Conservation (phyloP, 257 asterid genomes). For the Striga asiatica region DNA sequence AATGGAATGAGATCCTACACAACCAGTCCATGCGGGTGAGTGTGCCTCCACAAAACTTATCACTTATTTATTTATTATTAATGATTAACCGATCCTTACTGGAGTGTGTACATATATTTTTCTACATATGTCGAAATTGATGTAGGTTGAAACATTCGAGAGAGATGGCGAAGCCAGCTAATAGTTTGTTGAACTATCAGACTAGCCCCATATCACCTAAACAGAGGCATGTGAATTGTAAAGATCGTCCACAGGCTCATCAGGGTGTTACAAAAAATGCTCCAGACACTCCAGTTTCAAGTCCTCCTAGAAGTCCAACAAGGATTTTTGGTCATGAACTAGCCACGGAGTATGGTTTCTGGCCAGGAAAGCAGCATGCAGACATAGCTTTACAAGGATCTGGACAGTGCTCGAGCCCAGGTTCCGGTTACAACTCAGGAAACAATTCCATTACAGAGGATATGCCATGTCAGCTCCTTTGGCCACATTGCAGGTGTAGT, state of each 20-base stretch:
- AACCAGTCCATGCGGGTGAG: constrained; percentile 42
- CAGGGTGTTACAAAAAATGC: too few relatives aligned
- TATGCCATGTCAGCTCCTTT: constrained; percentile 27
- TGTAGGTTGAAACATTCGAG: too few relatives aligned
- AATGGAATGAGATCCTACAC: constrained; percentile 30
- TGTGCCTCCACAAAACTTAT: not conserved
- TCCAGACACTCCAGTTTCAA: constrained; percentile 33
- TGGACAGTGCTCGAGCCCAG: constrained; percentile 31
- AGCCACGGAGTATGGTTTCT: too few relatives aligned
- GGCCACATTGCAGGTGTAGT: constrained; percentile 32
- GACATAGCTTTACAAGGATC: too few relatives aligned
- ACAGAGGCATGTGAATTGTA: constrained; percentile 20
- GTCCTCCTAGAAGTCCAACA: constrained; percentile 39
- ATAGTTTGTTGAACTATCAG: constrained; percentile 17
- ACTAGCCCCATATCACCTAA: constrained; percentile 18
- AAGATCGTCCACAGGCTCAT: too few relatives aligned
- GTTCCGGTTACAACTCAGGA: constrained; percentile 29
- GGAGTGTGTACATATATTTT: too few relatives aligned
- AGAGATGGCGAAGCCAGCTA: constrained; percentile 19
- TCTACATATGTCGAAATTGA: constrained; percentile 6
- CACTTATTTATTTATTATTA: not conserved
- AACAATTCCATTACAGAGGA: constrained; percentile 31
- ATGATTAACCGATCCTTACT: constrained; percentile 6
- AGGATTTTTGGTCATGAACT: constrained; percentile 27
- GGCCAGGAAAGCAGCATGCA: too few relatives aligned